Percentiles rank a stretch among this genome's conserved stretches.
Conservation (phyloP, 208 protist genomes). For the Trypanosoma caninum region DNA sequence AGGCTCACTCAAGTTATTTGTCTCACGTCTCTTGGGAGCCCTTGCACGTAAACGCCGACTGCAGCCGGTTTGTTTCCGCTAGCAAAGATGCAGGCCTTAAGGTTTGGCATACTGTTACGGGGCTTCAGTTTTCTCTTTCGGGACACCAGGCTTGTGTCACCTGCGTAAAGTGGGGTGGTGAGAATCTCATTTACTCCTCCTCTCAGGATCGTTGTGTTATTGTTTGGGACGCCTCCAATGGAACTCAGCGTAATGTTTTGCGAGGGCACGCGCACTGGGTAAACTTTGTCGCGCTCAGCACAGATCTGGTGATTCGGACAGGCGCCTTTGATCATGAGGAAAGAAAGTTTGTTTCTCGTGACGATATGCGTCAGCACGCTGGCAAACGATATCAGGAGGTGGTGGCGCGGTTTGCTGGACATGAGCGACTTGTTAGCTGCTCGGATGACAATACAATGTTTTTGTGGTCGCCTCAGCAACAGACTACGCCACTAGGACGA, state of each 20-base stretch:
- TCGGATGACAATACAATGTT: conserved; percentile 98
- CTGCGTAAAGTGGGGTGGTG: conserved; percentile 96
- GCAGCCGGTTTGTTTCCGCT: conserved; percentile 86
- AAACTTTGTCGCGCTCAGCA: conserved; percentile 97
- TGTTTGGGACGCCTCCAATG: conserved; percentile 90
- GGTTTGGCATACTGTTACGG: conserved; percentile 73
- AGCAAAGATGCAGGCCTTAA: conserved; percentile 94
- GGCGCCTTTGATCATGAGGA: conserved; percentile 95
- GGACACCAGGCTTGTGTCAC: conserved; percentile 96
- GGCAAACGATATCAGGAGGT: conserved; percentile 81
- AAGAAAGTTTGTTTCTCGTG: conserved; percentile 40
- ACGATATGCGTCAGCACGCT: conserved; percentile 61
- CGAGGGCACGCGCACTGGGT: conserved; percentile 99
- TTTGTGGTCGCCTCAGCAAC: conserved; percentile 92
- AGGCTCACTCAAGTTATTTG: conserved; percentile 95
- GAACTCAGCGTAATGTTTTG: conserved; percentile 71
- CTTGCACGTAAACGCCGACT: conserved; percentile 83
- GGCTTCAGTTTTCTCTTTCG: conserved; percentile 84
- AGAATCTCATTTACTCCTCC: conserved; percentile 93
- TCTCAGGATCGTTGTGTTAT: conserved; percentile 97
- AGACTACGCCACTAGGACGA: conserved; percentile 81
- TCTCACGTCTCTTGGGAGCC: conserved; percentile 97
- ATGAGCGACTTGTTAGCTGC: conserved; percentile 93
- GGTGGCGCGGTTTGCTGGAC: conserved; percentile 48
- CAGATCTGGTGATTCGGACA: conserved; percentile 95